phyloP scores from a whole-genome alignment of 2,329 filamentous ascomycete genomes.

The Pestalotiopsis fici region DNA sequence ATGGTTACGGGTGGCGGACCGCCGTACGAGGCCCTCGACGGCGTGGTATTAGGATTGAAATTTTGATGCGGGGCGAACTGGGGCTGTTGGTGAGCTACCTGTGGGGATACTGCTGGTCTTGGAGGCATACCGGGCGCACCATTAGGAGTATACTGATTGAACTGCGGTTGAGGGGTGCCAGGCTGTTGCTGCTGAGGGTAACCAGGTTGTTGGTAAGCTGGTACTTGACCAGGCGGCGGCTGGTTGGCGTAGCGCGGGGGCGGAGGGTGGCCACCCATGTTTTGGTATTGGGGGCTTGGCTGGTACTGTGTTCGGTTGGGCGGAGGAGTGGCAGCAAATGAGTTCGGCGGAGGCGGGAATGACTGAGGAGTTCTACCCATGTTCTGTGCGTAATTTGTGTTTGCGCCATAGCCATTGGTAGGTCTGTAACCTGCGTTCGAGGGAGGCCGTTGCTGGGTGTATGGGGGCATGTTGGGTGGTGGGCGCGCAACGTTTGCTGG shows the following conservation, averaged over 20 bases:
- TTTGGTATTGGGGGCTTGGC: conserved; percentile 40
- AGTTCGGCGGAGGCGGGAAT: conserved; percentile 48
- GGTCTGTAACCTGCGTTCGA: conserved; percentile 50
- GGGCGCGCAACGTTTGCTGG: conserved; percentile 41
- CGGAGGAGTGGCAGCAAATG: conserved; percentile 42
- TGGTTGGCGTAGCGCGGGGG: conserved; percentile 30
- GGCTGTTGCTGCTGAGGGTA: conserved; percentile 28
- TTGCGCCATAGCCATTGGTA: conserved; percentile 45
- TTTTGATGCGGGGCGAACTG: conserved; percentile 26
- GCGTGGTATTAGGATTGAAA: conserved; percentile 26
- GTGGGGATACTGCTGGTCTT: conserved; percentile 30
- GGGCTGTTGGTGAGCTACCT: conserved; percentile 27
- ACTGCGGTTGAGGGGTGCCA: conserved; percentile 27
- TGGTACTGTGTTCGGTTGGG: conserved; percentile 43
- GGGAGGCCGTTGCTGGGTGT: conserved; percentile 33
- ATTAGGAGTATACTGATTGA: conserved; percentile 27
- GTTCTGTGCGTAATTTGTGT: conserved; percentile 44
- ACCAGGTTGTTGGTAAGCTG: conserved; percentile 22
- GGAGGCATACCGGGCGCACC: conserved; percentile 24
- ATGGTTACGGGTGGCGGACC: conserved; percentile 25
- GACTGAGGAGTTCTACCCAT: conserved; percentile 54
- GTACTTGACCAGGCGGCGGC: conserved; percentile 17
- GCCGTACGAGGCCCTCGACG: conserved; percentile 26
- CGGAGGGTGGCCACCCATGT: conserved; percentile 41
- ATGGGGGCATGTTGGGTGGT: conserved; percentile 37